Evolutionary conservation across 2,329 filamentous ascomycete genomes (phyloP), one percentile per base, ranked within the genome.

Genomic region (Furcasterigmium sp.): DNA sequence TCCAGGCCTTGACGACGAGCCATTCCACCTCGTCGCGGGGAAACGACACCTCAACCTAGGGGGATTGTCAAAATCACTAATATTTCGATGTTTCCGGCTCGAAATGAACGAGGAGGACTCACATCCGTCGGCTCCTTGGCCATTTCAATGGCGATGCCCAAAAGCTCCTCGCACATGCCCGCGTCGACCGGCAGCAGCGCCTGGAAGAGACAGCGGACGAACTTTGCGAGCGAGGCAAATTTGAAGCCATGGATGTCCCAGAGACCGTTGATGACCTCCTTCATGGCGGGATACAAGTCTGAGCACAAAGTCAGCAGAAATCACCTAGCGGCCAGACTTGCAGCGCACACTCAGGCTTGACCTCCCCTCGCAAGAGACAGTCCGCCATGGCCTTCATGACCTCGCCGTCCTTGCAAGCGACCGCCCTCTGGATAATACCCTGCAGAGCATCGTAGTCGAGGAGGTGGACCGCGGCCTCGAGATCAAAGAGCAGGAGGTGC

Each of bases 151-250:
- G 80, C 77, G 55, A 89, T 81, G n/a, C 81, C 73, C 8, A 89
- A 64, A 4, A 89, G 69, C 37, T 73, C 69, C 39, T 84, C 66
- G 9, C 79, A 76, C 14, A 81, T 61, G 1, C 61, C 60, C 17
- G 80, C 73, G 37, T 82, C 73, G 5, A 75, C 66, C 2, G 75
- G 67, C 1, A 90, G 63, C 0, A 84, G 75, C 1, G 80, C 69
- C 48, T 86, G 84, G 50, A 91, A 86, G 3, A 93, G 70, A 53
- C 86, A 90, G 1, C 87, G 79, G 37, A 91, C 76, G 68, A 93
- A 95, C 53, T 84, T 85, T 8, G 85, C 78, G 1, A 94, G 68
- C 52, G 80, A 82, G 1, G 60, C 56, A 5, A 70, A 69, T 48
- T 84, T 73, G 36, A 82, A 79, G 1, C 61, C 54, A 15, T 80